Conservation (phyloP, 2,329 filamentous ascomycete genomes). For the Coniochaeta ligniaria region DNA sequence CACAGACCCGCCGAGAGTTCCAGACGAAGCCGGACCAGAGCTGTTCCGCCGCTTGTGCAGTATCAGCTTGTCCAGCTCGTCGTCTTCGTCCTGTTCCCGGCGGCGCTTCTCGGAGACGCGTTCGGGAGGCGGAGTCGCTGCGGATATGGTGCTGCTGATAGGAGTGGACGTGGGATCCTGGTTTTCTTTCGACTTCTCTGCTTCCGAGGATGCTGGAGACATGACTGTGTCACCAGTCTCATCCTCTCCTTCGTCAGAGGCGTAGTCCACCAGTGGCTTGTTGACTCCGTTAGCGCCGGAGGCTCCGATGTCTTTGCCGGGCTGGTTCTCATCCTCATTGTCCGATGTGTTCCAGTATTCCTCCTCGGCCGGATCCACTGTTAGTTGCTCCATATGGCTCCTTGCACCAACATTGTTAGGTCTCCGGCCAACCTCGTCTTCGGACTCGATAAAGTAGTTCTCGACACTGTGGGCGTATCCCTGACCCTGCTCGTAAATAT, state of each 20-base stretch:
- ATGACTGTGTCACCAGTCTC: slow-evolving; percentile 49
- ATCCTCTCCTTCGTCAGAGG: slow-evolving; percentile 78
- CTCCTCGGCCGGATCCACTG: slow-evolving; percentile 74
- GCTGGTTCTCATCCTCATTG: slow-evolving; percentile 66
- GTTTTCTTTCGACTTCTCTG: slow-evolving; percentile 12
- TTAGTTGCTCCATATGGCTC: slow-evolving; percentile 62
- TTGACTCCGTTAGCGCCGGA: slow-evolving; percentile 54
- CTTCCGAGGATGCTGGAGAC: slow-evolving; percentile 16
- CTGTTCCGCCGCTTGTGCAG: slow-evolving; percentile 54
- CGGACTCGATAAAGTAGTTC: slow-evolving; percentile 61
- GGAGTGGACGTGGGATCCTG: slow-evolving; percentile 19
- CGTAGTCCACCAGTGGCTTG: slow-evolving; percentile 83
- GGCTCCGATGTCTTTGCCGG: slow-evolving; percentile 6
- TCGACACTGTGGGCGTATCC: slow-evolving; percentile 60
- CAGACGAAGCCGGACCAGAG: slow-evolving; percentile 21
- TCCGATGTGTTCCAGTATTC: slow-evolving; percentile 92
- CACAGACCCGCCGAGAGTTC: slow-evolving; percentile 23
- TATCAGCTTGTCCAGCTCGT: slow-evolving; percentile 80
- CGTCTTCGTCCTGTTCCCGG: slow-evolving; percentile 88
- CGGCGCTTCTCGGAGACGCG: slow-evolving; percentile 82
- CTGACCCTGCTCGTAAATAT: slow-evolving; percentile 72
- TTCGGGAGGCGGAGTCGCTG: slow-evolving; percentile 59
- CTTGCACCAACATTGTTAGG: slow-evolving; percentile 39
- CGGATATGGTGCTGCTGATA: slow-evolving; percentile 25
- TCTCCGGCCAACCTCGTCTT: slow-evolving; percentile 45